phyloP scores from a whole-genome alignment of 345 rosid species.

The Noccaea caerulescens region DNA sequence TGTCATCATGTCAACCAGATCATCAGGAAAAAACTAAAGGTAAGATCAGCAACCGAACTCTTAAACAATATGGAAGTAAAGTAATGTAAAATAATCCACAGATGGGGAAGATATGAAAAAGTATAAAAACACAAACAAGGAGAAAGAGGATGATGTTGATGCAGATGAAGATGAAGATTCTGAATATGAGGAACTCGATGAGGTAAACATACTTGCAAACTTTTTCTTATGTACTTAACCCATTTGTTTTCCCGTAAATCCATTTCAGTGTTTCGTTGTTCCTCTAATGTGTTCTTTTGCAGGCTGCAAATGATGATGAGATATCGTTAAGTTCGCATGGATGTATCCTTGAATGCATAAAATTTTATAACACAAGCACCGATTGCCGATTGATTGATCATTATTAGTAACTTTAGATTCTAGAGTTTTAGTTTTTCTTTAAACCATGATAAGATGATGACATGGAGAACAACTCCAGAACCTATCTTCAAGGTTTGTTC shows the following conservation, averaged over 20 bases:
- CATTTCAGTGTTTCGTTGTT: background rate
- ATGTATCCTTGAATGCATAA: conserved; percentile 65
- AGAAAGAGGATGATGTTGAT: conserved; percentile 56
- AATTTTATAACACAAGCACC: conserved; percentile 1
- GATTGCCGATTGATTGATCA: too few species aligned
- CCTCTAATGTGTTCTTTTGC: conserved; percentile 23
- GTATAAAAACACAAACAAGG: conserved; percentile 43
- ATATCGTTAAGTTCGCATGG: conserved; percentile 52
- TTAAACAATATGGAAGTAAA: background rate
- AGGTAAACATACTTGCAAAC: conserved; percentile 46
- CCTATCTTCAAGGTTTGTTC: conserved; percentile 83
- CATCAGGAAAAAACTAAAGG: conserved; percentile 53
- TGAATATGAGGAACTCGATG: conserved; percentile 60
- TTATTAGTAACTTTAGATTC: conserved; percentile 1
- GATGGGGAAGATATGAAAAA: conserved; percentile 42
- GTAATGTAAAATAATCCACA: conserved; percentile 32
- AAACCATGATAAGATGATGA: conserved; percentile 47
- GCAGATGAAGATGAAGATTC: conserved; percentile 70
- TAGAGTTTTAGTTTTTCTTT: conserved; percentile 22
- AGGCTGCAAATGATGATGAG: conserved; percentile 68
- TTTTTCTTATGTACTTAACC: background rate
- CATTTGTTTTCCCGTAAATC: background rate
- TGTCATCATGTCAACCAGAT: conserved; percentile 52
- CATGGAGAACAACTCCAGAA: conserved; percentile 69
- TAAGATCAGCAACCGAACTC: conserved; percentile 24